These are phyloP conservation scores for Microcos paniculata DNA, from an alignment of 345 rosid species.

Conservation along the genomic window DNA sequence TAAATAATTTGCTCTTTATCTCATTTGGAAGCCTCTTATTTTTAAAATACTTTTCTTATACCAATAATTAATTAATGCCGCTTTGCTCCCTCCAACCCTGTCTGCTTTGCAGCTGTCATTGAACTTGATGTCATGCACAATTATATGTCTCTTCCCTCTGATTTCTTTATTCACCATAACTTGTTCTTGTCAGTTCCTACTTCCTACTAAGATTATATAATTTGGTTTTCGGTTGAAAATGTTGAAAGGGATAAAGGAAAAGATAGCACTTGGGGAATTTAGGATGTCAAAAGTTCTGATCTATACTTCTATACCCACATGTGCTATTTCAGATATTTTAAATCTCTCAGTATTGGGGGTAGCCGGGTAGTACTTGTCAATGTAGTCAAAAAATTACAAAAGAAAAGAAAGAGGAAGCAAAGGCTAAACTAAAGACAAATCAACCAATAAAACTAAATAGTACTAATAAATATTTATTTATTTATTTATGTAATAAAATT, in stretches of 20 bases:
- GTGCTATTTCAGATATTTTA: slow-evolving; percentile 11
- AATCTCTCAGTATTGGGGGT: slow-evolving; percentile 10
- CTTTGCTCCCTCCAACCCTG: slow-evolving; percentile 37
- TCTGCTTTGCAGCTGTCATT: slow-evolving; percentile 57
- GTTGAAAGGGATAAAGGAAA: slow-evolving; percentile 11
- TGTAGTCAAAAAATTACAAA: slow-evolving; percentile 27
- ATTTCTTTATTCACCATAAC: slow-evolving; percentile 26
- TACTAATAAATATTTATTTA: background rate
- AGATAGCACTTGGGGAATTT: slow-evolving; percentile 33
- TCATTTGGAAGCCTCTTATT: slow-evolving; percentile 28
- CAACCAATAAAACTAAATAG: background rate
- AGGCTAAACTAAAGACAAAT: background rate
- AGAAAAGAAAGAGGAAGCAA: background rate
- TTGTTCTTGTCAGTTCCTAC: slow-evolving; percentile 12
- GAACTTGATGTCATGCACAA: slow-evolving; percentile 53
- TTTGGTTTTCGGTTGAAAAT: slow-evolving; percentile 15
- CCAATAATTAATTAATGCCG: slow-evolving; percentile 9
- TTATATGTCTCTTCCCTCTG: slow-evolving; percentile 25
- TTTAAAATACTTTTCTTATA: background rate
- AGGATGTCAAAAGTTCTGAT: slow-evolving; percentile 41
- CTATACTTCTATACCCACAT: slow-evolving; percentile 21
- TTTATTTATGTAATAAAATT: background rate
- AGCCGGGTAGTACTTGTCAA: slow-evolving; percentile 16
- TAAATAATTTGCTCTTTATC: slow-evolving; percentile 26
- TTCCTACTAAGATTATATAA: slow-evolving; percentile 16